Percentiles rank a stretch among this genome's conserved stretches.
phyloP scores from a whole-genome alignment of 179 eudicot genomes.

The Pouteria campechiana region DNA sequence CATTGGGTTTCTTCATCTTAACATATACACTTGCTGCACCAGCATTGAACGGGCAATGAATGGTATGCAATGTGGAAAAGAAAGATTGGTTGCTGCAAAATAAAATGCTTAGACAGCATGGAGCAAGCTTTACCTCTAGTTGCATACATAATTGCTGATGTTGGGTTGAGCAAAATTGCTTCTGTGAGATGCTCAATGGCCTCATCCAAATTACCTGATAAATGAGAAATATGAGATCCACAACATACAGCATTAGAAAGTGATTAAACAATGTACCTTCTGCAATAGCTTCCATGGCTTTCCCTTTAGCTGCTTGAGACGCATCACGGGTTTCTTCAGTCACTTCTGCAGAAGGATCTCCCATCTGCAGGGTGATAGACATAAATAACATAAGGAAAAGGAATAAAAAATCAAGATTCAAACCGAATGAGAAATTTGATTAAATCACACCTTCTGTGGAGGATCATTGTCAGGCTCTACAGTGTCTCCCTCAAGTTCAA shows the following conservation, averaged over 20 bases:
- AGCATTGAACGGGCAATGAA: background rate
- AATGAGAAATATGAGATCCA: too few relatives aligned
- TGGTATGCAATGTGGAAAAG: background rate
- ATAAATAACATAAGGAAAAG: background rate
- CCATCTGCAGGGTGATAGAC: constrained; percentile 43
- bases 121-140: constrained; percentile 53
- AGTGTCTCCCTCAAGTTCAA: constrained; percentile 80
- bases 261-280: constrained; percentile 34
- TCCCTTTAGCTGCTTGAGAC: constrained; percentile 64
- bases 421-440: background rate
- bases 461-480: constrained; percentile 93
- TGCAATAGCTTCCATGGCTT: constrained; percentile 73
- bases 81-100: background rate
- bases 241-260: constrained; percentile 1
- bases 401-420: background rate
- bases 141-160: constrained; percentile 88
- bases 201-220: constrained; percentile 68
- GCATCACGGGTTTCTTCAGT: constrained; percentile 84
- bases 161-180: constrained; percentile 79
- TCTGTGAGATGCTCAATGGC: constrained; percentile 77
- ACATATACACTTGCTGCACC: constrained; percentile 63
- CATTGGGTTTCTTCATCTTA: constrained; percentile 97
- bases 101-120: background rate
- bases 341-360: constrained; percentile 75
- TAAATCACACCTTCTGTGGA: constrained; percentile 64